A percentile compares a stretch with the other conserved stretches of the same genome.
phyloP scores from a whole-genome alignment of 2,329 filamentous ascomycete genomes.

The Cladobotryum mycophilum region DNA sequence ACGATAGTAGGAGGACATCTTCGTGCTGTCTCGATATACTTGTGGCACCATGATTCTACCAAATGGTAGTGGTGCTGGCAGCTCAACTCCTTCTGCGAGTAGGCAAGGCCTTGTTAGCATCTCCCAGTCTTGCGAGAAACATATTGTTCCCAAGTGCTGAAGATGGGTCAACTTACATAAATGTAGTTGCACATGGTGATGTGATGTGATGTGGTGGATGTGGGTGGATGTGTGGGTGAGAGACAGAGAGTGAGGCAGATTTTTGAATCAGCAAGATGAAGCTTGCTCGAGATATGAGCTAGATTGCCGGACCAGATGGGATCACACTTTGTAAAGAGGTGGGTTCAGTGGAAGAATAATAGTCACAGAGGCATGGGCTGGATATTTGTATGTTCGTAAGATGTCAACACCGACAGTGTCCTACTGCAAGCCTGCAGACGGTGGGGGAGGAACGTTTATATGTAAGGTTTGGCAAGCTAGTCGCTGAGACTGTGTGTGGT shows the following conservation, averaged over 20 bases:
- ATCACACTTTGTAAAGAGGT: not conserved
- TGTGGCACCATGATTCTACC: constrained; percentile 40
- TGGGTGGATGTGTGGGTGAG: not conserved
- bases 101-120: constrained; percentile 10
- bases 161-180: constrained; percentile 29
- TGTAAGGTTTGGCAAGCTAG: constrained; percentile 7
- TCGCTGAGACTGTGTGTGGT: not conserved
- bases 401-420: not conserved
- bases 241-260: not conserved
- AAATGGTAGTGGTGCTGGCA: constrained; percentile 46
- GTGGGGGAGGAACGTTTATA: constrained; percentile 9
- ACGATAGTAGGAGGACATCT: constrained; percentile 38
- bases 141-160: not conserved
- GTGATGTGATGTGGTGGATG: too few relatives aligned
- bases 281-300: not conserved
- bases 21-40: constrained; percentile 39
- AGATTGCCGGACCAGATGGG: too few relatives aligned
- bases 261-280: not conserved
- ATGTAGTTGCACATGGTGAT: constrained; percentile 46
- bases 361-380: constrained; percentile 5
- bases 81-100: constrained; percentile 42
- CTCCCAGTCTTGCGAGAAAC: not conserved
- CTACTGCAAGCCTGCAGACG: not conserved
- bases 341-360: not conserved
- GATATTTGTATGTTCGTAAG: not conserved